Evolutionary conservation across 148 eudicot species (phyloP).

Genomic region (Beta vulgaris): DNA sequence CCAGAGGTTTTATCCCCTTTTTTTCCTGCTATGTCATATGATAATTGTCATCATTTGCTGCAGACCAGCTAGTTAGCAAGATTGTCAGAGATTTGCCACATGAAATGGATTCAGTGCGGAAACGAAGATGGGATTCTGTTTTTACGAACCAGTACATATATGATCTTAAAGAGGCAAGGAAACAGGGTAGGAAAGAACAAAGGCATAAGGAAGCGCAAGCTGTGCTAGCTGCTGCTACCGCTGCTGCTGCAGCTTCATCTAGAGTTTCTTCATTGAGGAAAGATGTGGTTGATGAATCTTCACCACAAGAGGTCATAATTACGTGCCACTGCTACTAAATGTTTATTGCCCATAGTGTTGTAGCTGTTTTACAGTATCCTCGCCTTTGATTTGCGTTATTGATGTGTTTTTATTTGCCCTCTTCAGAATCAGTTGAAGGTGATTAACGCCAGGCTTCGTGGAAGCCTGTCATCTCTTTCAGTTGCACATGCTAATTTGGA

Average conservation of each 20-base stretch:
- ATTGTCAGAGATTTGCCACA: slow-evolving; percentile 61
- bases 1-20: not conserved
- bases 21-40: not conserved
- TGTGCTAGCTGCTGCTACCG: slow-evolving; percentile 93
- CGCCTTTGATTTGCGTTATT: not conserved
- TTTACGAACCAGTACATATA: slow-evolving; percentile 67
- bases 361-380: not conserved
- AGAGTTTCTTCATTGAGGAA: slow-evolving; percentile 81
- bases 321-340: slow-evolving; percentile 15
- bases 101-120: slow-evolving; percentile 60
- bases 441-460: slow-evolving; percentile 44
- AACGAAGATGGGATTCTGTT: slow-evolving; percentile 84
- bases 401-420: not conserved
- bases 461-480: slow-evolving; percentile 38
- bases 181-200: slow-evolving; percentile 90
- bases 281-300: slow-evolving; percentile 66
- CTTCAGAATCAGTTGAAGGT: slow-evolving; percentile 52
- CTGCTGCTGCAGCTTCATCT: slow-evolving; percentile 94
- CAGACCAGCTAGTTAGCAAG: slow-evolving; percentile 74
- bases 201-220: slow-evolving; percentile 95
- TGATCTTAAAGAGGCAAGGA: slow-evolving; percentile 86
- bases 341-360: not conserved
- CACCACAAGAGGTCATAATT: slow-evolving; percentile 54
- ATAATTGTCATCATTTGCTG: slow-evolving; percentile 22
- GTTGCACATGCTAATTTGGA: slow-evolving; percentile 50